These are phyloP conservation scores for Populus nigra DNA, from an alignment of 345 rosid genomes.

Conservation along the genomic window DNA sequence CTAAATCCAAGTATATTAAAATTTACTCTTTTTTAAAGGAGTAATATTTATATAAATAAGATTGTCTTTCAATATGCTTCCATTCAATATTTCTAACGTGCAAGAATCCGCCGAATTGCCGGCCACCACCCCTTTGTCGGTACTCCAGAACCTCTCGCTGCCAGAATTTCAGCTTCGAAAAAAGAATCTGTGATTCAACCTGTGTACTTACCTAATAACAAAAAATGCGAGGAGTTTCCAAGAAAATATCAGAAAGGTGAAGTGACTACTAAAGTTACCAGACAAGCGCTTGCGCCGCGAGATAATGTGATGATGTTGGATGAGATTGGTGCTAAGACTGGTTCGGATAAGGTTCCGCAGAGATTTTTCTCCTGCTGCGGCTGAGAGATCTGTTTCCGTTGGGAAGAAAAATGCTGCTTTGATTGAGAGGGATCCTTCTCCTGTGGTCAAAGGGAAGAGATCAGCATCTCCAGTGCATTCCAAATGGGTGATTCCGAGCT, in stretches of 20 bases:
- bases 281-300: constrained; percentile 61
- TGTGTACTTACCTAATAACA: constrained; percentile 65
- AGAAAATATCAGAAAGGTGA: constrained; percentile 6
- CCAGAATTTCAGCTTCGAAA: constrained; percentile 65
- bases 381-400: constrained; percentile 55
- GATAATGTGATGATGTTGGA: constrained; percentile 27
- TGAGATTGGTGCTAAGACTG: constrained; percentile 2
- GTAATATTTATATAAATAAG: no score
- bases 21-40: no score
- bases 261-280: constrained; percentile 20
- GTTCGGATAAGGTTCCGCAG: neutral
- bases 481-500: constrained; percentile 85
- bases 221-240: constrained; percentile 22
- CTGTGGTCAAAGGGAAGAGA: constrained; percentile 68
- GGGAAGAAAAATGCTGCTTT: constrained; percentile 43
- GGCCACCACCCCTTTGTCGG: constrained; percentile 91
- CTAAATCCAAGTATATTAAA: no score
- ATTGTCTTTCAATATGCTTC: no score
- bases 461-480: constrained; percentile 91
- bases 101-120: constrained; percentile 78
- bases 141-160: constrained; percentile 75
- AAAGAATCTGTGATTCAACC: constrained; percentile 87
- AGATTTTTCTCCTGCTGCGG: no score
- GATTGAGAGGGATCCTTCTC: constrained; percentile 71
- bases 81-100: no score